Evolutionary conservation across 202 grass and related monocot genomes (phyloP), one percentile per base, ranked within the genome.

Genomic region (Eragrostis tef): DNA sequence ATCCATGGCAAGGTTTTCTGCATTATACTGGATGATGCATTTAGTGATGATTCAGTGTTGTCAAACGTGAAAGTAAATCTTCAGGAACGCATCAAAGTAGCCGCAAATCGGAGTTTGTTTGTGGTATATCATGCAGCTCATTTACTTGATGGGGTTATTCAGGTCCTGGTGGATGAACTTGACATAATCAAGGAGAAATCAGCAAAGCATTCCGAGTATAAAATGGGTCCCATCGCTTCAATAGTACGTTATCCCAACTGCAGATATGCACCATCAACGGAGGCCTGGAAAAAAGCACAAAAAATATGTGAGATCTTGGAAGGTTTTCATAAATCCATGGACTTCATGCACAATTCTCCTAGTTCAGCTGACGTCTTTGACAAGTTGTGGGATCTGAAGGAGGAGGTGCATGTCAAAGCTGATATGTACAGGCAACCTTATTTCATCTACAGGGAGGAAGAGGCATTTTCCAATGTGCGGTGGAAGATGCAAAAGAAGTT

Each of bases 161-260:
- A 80, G 47, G 70, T 88, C 24, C 51, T 43, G 24, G 15, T 85
- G 36, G 81, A 84, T 63, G 81, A 84, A 70, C 75, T 84, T 68
- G 81, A 52, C 2, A 75, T 45, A 84, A 74, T 67, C 69, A 25
- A 52, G 75, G 50, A 88, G 16, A 80, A 70, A 34, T 73, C 24
- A 59, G 12, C 62, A 24, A 80, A 80, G 63, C 46, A 5, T 74
- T 74, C 76, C 42, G 70, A 64, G 53, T 12, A 17, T 52, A 56
- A 14, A 73, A 51, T 63, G 52, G 22, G 70, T 29, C 44, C 16
- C 22, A 46, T 46, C 11, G 13, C 61, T 80, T 69, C 81, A 27
- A 44, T 48, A 69, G 43, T 88, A 64, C 77, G 54, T 26, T 36
- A 80, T 69, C 70, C 63, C n/a, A 84, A 84, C 69, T 50, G 46